These are phyloP conservation scores for Ulmus americana DNA, from an alignment of 331 rosid species.

Conservation along the genomic window DNA sequence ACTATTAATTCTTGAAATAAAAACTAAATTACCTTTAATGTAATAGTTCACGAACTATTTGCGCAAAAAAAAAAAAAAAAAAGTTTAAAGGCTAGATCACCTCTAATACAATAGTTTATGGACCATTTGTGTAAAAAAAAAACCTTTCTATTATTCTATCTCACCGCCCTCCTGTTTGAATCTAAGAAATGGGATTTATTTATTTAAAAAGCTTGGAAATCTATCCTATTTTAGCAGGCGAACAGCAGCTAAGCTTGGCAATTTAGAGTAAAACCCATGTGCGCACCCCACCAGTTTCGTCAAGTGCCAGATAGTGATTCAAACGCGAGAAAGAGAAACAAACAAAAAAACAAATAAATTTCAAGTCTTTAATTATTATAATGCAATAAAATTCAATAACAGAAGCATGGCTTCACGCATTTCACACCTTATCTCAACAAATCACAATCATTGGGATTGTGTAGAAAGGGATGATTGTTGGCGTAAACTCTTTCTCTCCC, in stretches of 20 bases:
- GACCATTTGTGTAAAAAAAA: too few species aligned
- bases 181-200: background rate
- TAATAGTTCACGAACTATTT: too few species aligned
- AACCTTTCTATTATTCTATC: background rate
- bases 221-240: constrained; percentile 7
- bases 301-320: constrained; percentile 17
- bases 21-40: too few species aligned
- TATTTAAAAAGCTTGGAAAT: background rate
- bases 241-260: constrained; percentile 23
- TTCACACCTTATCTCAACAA: constrained; percentile 23
- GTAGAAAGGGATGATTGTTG: constrained; percentile 22
- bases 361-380: constrained; percentile 17
- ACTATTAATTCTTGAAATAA: too few species aligned
- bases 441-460: constrained; percentile 32
- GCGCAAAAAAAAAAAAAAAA: too few species aligned
- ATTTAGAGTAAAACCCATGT: constrained; percentile 38
- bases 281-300: constrained; percentile 32
- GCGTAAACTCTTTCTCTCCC: constrained; percentile 6
- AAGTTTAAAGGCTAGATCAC: too few species aligned
- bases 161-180: background rate
- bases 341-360: constrained; percentile 12
- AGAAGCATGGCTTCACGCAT: constrained; percentile 20
- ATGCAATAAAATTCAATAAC: constrained; percentile 1
- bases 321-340: constrained; percentile 13
- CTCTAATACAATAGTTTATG: too few species aligned